Percentiles rank a stretch among this genome's conserved stretches.
phyloP scores from a whole-genome alignment of 768 basidiomycete genomes.

The Pleurotus djamor region DNA sequence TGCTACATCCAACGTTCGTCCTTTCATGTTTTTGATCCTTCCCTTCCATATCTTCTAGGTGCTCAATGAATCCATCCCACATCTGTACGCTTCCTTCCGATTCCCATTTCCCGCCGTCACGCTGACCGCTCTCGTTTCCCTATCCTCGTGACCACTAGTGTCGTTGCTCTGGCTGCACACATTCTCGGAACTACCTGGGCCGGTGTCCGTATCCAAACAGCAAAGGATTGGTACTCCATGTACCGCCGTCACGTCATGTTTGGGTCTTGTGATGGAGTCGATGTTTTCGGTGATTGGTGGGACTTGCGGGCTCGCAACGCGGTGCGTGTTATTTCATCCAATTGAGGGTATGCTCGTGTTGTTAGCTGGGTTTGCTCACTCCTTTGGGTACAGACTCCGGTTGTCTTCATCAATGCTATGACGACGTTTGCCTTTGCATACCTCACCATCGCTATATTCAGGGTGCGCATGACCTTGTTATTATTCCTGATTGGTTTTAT shows the following conservation, averaged over 20 bases:
- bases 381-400: constrained; percentile 28
- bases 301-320: constrained; percentile 25
- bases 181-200: constrained; percentile 46
- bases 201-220: constrained; percentile 35
- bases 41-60: neutral
- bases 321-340: constrained; percentile 25
- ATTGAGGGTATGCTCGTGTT: no score
- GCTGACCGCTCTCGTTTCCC: neutral
- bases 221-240: constrained; percentile 21
- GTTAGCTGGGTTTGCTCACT: neutral
- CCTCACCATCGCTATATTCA: constrained; percentile 40
- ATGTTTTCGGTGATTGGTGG: constrained; percentile 45
- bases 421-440: constrained; percentile 32
- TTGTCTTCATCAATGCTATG: constrained; percentile 34
- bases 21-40: neutral
- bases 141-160: constrained; percentile 24
- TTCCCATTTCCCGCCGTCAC: neutral
- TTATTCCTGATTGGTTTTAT: no score
- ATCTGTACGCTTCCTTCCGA: neutral
- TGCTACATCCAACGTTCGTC: neutral
- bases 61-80: neutral
- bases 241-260: constrained; percentile 33
- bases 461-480: constrained; percentile 20
- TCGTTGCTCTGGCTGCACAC: constrained; percentile 44
- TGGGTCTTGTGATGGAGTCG: constrained; percentile 34